phyloP scores from a whole-genome alignment of 176 grass and related monocot genomes.

The Carex littledalei region DNA sequence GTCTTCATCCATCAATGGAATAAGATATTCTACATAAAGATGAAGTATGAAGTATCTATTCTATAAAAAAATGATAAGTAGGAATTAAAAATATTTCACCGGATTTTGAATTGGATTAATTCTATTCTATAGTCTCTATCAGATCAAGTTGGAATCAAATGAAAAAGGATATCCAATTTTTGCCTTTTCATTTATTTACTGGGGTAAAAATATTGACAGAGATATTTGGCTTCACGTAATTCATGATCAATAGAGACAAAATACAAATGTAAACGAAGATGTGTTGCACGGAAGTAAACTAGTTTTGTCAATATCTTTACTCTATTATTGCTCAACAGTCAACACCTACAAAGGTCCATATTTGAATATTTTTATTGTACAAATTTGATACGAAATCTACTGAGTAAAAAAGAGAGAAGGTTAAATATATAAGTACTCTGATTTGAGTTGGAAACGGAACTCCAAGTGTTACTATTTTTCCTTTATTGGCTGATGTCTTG shows the following conservation, averaged over 20 bases:
- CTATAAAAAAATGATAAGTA: neutral
- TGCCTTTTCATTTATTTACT: no score
- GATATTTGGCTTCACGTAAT: no score
- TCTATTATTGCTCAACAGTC: no score
- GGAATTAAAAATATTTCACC: neutral
- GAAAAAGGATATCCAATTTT: neutral
- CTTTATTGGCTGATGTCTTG: neutral
- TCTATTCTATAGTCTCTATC: neutral
- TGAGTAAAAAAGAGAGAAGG: neutral
- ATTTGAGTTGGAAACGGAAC: conserved; percentile 9
- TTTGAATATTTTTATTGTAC: neutral
- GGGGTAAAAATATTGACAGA: no score
- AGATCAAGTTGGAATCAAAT: neutral
- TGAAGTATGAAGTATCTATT: no score
- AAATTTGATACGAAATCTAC: neutral
- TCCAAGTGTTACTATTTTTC: neutral
- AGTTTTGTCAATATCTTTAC: no score
- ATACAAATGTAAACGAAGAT: no score
- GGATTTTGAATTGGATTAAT: neutral
- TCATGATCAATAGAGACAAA: no score
- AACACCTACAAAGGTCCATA: neutral
- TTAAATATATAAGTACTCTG: neutral
- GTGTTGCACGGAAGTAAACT: no score
- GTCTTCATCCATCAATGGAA: no score
- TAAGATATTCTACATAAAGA: no score